Evolutionary conservation across 169 alveolate genomes (phyloP).

Genomic region (Theileria orientalis): DNA sequence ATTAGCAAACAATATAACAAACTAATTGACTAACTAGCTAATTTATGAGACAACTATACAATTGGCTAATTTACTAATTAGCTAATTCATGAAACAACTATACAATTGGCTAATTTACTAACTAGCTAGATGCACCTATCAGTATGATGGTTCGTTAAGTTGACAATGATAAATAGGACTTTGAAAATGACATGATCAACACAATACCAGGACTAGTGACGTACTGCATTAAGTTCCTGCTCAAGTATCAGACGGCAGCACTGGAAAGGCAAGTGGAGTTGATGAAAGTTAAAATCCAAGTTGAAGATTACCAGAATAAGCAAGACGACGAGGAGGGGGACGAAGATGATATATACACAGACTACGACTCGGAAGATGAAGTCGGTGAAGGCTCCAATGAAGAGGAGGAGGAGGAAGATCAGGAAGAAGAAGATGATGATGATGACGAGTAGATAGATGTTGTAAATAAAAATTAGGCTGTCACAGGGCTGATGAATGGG

Average conservation of each 20-base stretch:
- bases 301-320: conserved; percentile 33
- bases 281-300: conserved; percentile 50
- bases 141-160: background rate
- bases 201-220: conserved; percentile 63
- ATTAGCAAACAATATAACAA: no score
- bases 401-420: conserved; percentile 2
- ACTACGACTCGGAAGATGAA: conserved; percentile 14
- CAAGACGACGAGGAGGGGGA: conserved; percentile 20
- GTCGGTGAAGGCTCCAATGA: conserved; percentile 21
- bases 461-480: background rate
- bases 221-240: conserved; percentile 56
- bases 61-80: background rate
- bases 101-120: background rate
- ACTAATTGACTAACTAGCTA: background rate
- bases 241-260: conserved; percentile 40
- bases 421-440: no score
- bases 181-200: conserved; percentile 41
- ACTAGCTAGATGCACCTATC: background rate
- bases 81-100: background rate
- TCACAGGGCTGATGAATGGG: background rate
- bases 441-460: background rate
- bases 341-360: conserved; percentile 14
- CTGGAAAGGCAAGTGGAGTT: conserved; percentile 42
- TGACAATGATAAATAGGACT: conserved; percentile 15
- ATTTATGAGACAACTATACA: background rate